Percentiles rank a stretch among this genome's conserved stretches.
Conservation (phyloP, 768 basidiomycete species). For the Dacryopinax primogenitus region DNA sequence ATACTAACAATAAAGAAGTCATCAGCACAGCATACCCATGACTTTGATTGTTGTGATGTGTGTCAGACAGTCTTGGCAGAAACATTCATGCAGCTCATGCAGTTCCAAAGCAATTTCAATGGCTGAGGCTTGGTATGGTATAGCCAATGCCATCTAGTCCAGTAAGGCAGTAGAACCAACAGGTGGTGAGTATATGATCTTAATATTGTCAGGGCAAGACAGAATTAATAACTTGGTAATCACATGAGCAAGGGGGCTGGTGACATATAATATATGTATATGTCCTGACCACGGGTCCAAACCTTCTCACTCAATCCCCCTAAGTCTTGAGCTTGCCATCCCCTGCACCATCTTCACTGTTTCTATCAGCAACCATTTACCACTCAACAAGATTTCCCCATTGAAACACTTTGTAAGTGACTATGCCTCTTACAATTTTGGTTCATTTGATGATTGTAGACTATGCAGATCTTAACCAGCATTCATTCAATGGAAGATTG, state of each 20-base stretch:
- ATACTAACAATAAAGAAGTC: background rate
- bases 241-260: background rate
- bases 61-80: background rate
- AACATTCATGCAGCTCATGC: background rate
- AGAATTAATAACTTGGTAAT: background rate
- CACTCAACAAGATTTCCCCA: background rate
- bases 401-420: background rate
- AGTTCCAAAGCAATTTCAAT: background rate
- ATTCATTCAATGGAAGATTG: too few species aligned
- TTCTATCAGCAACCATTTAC: background rate
- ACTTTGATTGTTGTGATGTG: background rate
- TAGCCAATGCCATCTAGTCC: background rate
- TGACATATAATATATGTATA: background rate
- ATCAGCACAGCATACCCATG: background rate
- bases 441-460: too few species aligned
- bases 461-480: too few species aligned
- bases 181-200: background rate
- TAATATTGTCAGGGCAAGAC: background rate
- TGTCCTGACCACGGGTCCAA: conserved; percentile 2
- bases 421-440: background rate
- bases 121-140: background rate
- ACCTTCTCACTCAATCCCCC: background rate
- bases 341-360: background rate
- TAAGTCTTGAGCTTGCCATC: background rate
- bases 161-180: background rate